Percentiles rank a stretch among this genome's conserved stretches.
phyloP scores from a whole-genome alignment of 257 asterid genomes.

The Solanum infundibuliforme region DNA sequence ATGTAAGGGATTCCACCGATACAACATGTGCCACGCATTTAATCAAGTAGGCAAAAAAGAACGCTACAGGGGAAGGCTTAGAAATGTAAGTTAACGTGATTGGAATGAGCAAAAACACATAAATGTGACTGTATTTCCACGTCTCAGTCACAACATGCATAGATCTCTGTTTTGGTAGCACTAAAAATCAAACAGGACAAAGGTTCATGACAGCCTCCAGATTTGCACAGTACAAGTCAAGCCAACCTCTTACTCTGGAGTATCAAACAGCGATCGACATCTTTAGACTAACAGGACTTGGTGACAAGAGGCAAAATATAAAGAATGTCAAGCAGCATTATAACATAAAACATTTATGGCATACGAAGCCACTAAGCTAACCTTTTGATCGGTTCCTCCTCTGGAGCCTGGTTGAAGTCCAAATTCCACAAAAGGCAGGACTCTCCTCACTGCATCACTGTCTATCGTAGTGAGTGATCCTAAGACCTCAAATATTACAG shows the following conservation, averaged over 20 bases:
- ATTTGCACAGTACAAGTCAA: not conserved
- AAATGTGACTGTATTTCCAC: not conserved
- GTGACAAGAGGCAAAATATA: not conserved
- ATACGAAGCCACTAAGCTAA: not conserved
- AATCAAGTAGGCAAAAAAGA: not conserved
- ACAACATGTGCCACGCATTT: not conserved
- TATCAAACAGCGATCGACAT: not conserved
- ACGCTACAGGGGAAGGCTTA: not conserved
- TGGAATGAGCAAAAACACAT: not conserved
- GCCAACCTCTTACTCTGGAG: not conserved
- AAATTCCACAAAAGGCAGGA: constrained; percentile 56
- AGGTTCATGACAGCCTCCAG: not conserved
- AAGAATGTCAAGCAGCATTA: constrained; percentile 1
- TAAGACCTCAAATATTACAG: constrained; percentile 69
- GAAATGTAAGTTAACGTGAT: not conserved
- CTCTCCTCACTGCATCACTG: constrained; percentile 48
- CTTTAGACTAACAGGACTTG: not conserved
- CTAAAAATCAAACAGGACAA: not conserved
- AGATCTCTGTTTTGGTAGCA: not conserved
- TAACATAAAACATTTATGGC: not conserved
- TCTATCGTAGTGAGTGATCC: constrained; percentile 39
- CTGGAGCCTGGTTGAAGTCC: constrained; percentile 47
- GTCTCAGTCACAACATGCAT: not conserved
- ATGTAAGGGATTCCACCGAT: not conserved
- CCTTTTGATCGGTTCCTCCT: constrained; percentile 64